phyloP scores from a whole-genome alignment of 164 flowering plant species.

The Paratinospora sagittata region DNA sequence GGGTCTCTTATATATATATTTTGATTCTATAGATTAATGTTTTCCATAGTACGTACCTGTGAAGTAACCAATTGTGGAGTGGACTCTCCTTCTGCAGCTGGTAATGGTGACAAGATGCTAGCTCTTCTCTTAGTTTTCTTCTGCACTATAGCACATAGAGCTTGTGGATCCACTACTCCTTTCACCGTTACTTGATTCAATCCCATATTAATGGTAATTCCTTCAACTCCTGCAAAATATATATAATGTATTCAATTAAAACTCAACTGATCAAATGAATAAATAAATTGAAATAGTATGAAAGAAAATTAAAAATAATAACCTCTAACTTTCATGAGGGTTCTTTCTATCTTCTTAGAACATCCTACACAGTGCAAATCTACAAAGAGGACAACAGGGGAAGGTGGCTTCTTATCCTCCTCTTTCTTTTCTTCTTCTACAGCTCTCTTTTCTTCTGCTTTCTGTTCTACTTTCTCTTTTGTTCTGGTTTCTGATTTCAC shows the following conservation, averaged over 20 bases:
- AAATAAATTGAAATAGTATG: no score
- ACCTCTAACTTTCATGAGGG: slow-evolving; percentile 70
- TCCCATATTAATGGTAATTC: slow-evolving; percentile 55
- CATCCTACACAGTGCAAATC: slow-evolving; percentile 96
- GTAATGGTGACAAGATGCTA: slow-evolving; percentile 71
- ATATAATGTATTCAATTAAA: neutral
- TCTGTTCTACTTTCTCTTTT: no score
- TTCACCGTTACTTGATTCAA: slow-evolving; percentile 74
- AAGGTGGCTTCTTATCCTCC: slow-evolving; percentile 45
- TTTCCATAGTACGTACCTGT: no score
- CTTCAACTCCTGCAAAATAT: slow-evolving; percentile 57
- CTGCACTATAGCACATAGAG: slow-evolving; percentile 59
- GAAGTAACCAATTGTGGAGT: slow-evolving; percentile 63
- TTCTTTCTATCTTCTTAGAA: slow-evolving; percentile 78
- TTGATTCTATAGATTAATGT: no score
- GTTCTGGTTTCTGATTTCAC: slow-evolving; percentile 35
- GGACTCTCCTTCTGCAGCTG: slow-evolving; percentile 62
- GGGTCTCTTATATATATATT: neutral
- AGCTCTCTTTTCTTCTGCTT: slow-evolving; percentile 31
- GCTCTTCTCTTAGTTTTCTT: slow-evolving; percentile 79
- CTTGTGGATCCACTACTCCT: slow-evolving; percentile 85
- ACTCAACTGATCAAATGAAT: no score
- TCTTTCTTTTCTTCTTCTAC: slow-evolving; percentile 25
- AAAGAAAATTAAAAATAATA: neutral
- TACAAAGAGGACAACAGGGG: slow-evolving; percentile 59